Percentiles rank a stretch among this genome's conserved stretches.
phyloP scores from a whole-genome alignment of 129 eudicot genomes.

The Oenanthe sinensis region DNA sequence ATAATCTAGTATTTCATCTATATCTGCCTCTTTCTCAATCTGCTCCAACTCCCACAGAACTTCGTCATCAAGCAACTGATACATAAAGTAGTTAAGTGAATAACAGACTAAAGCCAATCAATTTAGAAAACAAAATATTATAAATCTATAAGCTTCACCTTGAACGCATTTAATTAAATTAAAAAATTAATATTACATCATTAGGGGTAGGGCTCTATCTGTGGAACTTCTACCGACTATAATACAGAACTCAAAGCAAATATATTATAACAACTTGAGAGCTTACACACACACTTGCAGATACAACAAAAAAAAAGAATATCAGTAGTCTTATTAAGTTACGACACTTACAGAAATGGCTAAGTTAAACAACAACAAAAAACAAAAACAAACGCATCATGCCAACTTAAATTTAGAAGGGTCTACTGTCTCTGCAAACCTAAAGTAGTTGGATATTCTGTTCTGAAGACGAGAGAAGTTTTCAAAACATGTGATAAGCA shows the following conservation, averaged over 20 bases:
- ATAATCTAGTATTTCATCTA: conserved; percentile 72
- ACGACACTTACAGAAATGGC: not conserved
- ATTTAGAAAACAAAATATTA: not conserved
- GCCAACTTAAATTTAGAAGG: not conserved
- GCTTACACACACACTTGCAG: not conserved
- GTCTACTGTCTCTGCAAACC: not conserved
- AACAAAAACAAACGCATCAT: not conserved
- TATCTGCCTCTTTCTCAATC: conserved; percentile 77
- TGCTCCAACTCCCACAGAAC: conserved; percentile 63
- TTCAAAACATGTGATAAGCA: not conserved
- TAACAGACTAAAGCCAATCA: not conserved
- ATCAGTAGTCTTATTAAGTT: not conserved
- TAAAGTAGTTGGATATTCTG: not conserved
- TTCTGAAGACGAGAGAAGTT: not conserved
- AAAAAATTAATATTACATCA: not conserved
- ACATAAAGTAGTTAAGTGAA: conserved; percentile 5
- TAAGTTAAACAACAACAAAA: not conserved
- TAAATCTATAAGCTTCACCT: not conserved
- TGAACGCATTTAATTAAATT: not conserved
- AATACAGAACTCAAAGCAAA: not conserved
- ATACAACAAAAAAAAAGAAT: not conserved
- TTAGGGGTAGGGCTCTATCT: not conserved
- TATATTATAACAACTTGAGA: not conserved
- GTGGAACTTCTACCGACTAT: not conserved
- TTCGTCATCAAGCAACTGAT: conserved; percentile 63